Percentiles rank a stretch among this genome's conserved stretches.
These are phyloP conservation scores for Paxillus rubicundulus DNA, from an alignment of 768 basidiomycete genomes.

Conservation along the genomic window DNA sequence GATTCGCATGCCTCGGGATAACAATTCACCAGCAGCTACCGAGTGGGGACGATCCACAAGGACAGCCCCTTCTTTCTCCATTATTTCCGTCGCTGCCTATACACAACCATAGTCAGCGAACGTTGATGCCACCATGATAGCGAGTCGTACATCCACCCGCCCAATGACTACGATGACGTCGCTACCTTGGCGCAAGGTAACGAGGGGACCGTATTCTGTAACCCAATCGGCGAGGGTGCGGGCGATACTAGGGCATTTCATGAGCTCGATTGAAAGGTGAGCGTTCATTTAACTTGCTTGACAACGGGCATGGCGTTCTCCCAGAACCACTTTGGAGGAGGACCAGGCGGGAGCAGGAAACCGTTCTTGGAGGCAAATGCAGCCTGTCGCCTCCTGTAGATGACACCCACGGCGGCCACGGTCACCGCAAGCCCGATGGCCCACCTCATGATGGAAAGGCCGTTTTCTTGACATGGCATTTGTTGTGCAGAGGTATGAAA, in stretches of 20 bases:
- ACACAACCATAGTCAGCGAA: not conserved
- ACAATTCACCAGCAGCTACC: constrained; percentile 51
- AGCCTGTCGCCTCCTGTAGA: constrained; percentile 4
- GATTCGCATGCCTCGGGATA: constrained; percentile 51
- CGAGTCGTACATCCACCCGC: constrained; percentile 16
- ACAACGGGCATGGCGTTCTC: constrained; percentile 16
- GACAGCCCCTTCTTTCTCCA: constrained; percentile 55
- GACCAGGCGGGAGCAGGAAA: constrained; percentile 24
- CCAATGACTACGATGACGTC: constrained; percentile 18
- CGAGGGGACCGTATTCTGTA: constrained; percentile 55
- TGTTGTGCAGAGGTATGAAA: not conserved
- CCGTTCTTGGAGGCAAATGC: constrained; percentile 1
- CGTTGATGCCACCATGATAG: not conserved
- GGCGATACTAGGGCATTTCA: constrained; percentile 10
- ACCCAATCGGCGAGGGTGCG: constrained; percentile 48
- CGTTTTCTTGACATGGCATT: not conserved
- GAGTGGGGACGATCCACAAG: constrained; percentile 49
- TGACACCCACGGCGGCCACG: not conserved
- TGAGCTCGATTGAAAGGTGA: not conserved
- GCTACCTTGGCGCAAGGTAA: constrained; percentile 49
- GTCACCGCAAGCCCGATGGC: constrained; percentile 3
- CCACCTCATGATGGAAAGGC: not conserved
- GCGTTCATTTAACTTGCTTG: constrained; percentile 12
- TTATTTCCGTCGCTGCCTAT: constrained; percentile 53
- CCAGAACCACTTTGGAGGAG: constrained; percentile 25